Evolutionary conservation across 2,329 filamentous ascomycete species (phyloP).

Genomic region (Hymenoscyphus infarciens): DNA sequence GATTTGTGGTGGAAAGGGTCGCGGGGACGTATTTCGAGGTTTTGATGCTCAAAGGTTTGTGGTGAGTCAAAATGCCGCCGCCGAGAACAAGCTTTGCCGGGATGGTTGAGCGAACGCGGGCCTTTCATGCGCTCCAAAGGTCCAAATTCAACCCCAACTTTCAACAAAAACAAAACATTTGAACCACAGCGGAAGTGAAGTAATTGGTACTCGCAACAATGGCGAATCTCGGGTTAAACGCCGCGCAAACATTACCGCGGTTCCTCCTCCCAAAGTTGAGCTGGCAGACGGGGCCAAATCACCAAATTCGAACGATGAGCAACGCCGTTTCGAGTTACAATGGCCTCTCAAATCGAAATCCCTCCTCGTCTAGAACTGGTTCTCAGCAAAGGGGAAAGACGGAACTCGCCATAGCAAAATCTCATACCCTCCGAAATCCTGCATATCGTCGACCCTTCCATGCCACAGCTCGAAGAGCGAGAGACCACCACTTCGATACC

Average conservation of each 20-base stretch:
- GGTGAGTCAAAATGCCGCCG: conserved; percentile 1
- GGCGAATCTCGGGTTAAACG: conserved; percentile 26
- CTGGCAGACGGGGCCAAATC: conserved; percentile 30
- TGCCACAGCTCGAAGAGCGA: conserved; percentile 54
- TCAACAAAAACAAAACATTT: neutral
- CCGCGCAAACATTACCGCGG: conserved; percentile 28
- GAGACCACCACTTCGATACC: conserved; percentile 97
- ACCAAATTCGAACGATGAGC: conserved; percentile 27
- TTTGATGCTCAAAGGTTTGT: conserved; percentile 5
- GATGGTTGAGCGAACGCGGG: neutral
- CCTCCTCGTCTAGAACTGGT: neutral
- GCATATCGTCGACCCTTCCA: conserved; percentile 55
- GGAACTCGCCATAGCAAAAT: conserved; percentile 10
- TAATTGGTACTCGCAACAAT: conserved; percentile 19
- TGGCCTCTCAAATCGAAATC: conserved; percentile 9
- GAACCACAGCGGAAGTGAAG: neutral
- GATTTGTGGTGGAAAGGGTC: neutral
- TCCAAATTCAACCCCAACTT: neutral
- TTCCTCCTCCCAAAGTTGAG: conserved; percentile 35
- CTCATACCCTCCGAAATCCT: conserved; percentile 23
- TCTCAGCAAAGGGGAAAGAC: neutral
- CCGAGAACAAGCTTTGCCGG: neutral
- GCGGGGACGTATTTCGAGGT: conserved; percentile 2
- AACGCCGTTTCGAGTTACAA: conserved; percentile 18
- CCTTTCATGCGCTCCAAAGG: neutral